Evolutionary conservation across 2,329 filamentous ascomycete species (phyloP).

Genomic region (Aspergillus uvarum): DNA sequence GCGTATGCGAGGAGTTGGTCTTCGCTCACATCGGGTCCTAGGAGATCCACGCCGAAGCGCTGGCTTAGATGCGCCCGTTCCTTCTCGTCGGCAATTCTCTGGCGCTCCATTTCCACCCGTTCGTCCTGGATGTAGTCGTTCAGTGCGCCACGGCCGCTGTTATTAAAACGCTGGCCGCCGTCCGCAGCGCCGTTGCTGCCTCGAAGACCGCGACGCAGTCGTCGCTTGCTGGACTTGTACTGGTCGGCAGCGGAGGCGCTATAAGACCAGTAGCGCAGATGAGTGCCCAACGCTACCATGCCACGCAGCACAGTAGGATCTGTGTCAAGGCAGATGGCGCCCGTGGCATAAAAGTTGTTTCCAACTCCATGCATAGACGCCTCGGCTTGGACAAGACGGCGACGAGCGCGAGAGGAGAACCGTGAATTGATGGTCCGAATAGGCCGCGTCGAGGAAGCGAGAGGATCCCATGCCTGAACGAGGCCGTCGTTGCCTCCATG

Average conservation of each 20-base stretch:
- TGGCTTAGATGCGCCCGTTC: slow-evolving; percentile 70
- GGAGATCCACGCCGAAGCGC: slow-evolving; percentile 79
- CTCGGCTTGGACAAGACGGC: slow-evolving; percentile 67
- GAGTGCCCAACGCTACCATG: slow-evolving; percentile 80
- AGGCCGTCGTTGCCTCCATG: slow-evolving; percentile 93
- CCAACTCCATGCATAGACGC: slow-evolving; percentile 66
- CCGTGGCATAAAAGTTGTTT: slow-evolving; percentile 76
- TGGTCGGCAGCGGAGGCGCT: slow-evolving; percentile 76
- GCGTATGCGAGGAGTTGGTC: slow-evolving; percentile 65
- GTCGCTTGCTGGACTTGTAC: slow-evolving; percentile 75
- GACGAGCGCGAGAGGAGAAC: slow-evolving; percentile 77
- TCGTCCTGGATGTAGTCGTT: slow-evolving; percentile 86
- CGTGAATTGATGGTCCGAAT: slow-evolving; percentile 84
- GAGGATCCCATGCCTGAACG: slow-evolving; percentile 94
- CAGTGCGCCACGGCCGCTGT: slow-evolving; percentile 67
- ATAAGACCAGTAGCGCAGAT: slow-evolving; percentile 90
- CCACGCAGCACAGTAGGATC: slow-evolving; percentile 83
- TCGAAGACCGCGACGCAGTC: slow-evolving; percentile 66
- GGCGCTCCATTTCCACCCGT: slow-evolving; percentile 72
- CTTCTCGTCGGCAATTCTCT: slow-evolving; percentile 65
- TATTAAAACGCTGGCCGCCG: slow-evolving; percentile 55
- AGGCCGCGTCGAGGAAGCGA: slow-evolving; percentile 75
- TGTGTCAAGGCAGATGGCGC: slow-evolving; percentile 82
- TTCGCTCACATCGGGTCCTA: slow-evolving; percentile 57
- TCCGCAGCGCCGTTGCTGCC: slow-evolving; percentile 57